phyloP scores from a whole-genome alignment of 2,329 filamentous ascomycete genomes.

The Aspergillus fischeri region DNA sequence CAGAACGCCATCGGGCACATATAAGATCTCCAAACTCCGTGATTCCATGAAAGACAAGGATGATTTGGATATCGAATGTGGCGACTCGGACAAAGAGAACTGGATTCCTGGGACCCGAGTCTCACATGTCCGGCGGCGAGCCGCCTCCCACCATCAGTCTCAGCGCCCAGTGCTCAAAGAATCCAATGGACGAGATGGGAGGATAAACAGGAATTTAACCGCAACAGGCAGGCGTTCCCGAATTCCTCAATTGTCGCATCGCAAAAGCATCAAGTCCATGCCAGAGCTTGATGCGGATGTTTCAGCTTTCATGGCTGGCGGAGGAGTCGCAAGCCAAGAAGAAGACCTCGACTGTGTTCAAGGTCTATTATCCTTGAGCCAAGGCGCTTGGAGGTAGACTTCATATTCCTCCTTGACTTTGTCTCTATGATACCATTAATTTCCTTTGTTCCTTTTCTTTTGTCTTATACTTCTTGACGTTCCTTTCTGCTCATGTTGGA shows the following conservation, averaged over 20 bases:
- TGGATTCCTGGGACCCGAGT: slow-evolving; percentile 56
- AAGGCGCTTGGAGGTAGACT: slow-evolving; percentile 75
- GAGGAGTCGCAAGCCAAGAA: slow-evolving; percentile 59
- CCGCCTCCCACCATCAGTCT: slow-evolving; percentile 22
- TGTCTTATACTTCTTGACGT: slow-evolving; percentile 18
- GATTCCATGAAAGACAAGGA: slow-evolving; percentile 29
- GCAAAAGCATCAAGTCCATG: slow-evolving; percentile 30
- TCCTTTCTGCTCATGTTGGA: slow-evolving; percentile 19
- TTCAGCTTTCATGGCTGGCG: slow-evolving; percentile 67
- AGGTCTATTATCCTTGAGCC: slow-evolving; percentile 80
- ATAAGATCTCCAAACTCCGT: slow-evolving; percentile 22
- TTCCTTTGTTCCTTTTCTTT: slow-evolving; percentile 24
- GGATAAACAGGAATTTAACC: slow-evolving; percentile 19
- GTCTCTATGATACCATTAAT: slow-evolving; percentile 10
- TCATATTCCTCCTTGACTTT: neutral
- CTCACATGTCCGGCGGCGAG: slow-evolving; percentile 36
- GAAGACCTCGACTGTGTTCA: slow-evolving; percentile 85
- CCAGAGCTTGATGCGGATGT: slow-evolving; percentile 59
- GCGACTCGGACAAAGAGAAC: slow-evolving; percentile 95
- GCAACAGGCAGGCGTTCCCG: slow-evolving; percentile 27
- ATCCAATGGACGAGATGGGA: slow-evolving; percentile 23
- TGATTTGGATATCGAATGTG: slow-evolving; percentile 47
- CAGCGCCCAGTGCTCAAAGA: slow-evolving; percentile 46
- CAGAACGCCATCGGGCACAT: slow-evolving; percentile 31
- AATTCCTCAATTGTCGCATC: slow-evolving; percentile 16